Conservation (phyloP, 1,284 basidiomycete genomes). For the Papiliotrema nemorosa region DNA sequence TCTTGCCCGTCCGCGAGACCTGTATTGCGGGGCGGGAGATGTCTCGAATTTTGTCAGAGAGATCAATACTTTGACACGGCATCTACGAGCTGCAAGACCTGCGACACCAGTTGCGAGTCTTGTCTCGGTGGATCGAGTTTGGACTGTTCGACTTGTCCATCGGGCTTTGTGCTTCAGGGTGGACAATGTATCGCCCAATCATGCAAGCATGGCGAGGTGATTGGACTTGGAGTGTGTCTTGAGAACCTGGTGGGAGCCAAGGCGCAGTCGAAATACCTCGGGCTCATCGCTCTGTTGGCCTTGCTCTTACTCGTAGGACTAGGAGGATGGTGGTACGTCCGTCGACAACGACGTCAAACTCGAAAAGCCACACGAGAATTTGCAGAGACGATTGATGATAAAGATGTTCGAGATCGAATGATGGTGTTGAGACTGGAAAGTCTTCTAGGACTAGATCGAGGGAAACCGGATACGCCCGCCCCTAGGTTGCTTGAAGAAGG, state of each 20-base stretch:
- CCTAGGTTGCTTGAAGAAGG: not conserved
- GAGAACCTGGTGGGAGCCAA: slow-evolving; percentile 22
- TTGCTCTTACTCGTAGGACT: slow-evolving; percentile 10
- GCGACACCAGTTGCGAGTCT: slow-evolving; percentile 39
- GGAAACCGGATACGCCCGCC: not conserved
- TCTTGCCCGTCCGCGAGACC: slow-evolving; percentile 44
- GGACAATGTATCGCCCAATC: slow-evolving; percentile 39
- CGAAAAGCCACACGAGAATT: slow-evolving; percentile 36
- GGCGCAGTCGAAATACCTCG: slow-evolving; percentile 11
- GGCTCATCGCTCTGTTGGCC: slow-evolving; percentile 23
- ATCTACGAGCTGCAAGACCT: slow-evolving; percentile 33
- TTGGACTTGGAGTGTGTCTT: slow-evolving; percentile 47
- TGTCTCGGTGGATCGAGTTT: slow-evolving; percentile 30
- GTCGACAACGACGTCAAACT: slow-evolving; percentile 28
- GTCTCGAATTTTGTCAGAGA: slow-evolving; percentile 40
- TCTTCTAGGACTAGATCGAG: slow-evolving; percentile 28
- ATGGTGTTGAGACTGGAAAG: slow-evolving; percentile 19
- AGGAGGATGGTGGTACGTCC: slow-evolving; percentile 24
- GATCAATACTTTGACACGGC: slow-evolving; percentile 39
- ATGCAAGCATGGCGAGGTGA: slow-evolving; percentile 27
- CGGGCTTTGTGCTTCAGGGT: slow-evolving; percentile 24
- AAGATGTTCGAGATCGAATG: slow-evolving; percentile 18
- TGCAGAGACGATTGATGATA: slow-evolving; percentile 31
- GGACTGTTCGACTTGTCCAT: slow-evolving; percentile 45
- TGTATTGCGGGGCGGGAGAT: slow-evolving; percentile 40